phyloP scores from a whole-genome alignment of 805 yeast species.

The Starmerella bombi region DNA sequence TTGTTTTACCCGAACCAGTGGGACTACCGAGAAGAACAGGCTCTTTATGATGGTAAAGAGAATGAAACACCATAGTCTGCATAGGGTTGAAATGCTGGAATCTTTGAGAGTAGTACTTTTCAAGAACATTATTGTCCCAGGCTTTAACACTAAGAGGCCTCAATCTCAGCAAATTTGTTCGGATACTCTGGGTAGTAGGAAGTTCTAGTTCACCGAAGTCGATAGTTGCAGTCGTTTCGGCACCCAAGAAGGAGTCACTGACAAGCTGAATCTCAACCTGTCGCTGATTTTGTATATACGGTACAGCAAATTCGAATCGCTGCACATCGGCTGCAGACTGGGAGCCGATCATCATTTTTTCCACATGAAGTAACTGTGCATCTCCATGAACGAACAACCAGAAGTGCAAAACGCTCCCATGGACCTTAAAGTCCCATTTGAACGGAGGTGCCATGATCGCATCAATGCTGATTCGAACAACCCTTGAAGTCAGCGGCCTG shows the following conservation, averaged over 20 bases:
- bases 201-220: slow-evolving; percentile 82
- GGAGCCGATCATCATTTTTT: slow-evolving; percentile 56
- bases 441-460: slow-evolving; percentile 44
- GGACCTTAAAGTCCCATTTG: slow-evolving; percentile 67
- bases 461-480: slow-evolving; percentile 62
- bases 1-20: slow-evolving; percentile 96
- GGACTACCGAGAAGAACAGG: slow-evolving; percentile 94
- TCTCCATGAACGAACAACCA: slow-evolving; percentile 85
- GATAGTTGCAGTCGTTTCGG: slow-evolving; percentile 60
- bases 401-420: slow-evolving; percentile 73
- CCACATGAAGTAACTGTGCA: slow-evolving; percentile 70
- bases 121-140: slow-evolving; percentile 52
- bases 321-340: slow-evolving; percentile 43
- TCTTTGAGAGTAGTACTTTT: slow-evolving; percentile 48
- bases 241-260: slow-evolving; percentile 83
- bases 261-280: slow-evolving; percentile 69
- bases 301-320: slow-evolving; percentile 84
- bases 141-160: slow-evolving; percentile 83
- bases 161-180: slow-evolving; percentile 63
- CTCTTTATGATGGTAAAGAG: slow-evolving; percentile 63
- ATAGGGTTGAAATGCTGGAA: slow-evolving; percentile 91
- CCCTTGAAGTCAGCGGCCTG: slow-evolving; percentile 77
- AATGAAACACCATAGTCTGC: slow-evolving; percentile 95
- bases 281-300: slow-evolving; percentile 71
- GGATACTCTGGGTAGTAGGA: slow-evolving; percentile 76